A percentile compares a stretch with the other conserved stretches of the same genome.
These are phyloP conservation scores for Emiliania huxleyi DNA, from an alignment of 78 protist genomes.

Conservation along the genomic window DNA sequence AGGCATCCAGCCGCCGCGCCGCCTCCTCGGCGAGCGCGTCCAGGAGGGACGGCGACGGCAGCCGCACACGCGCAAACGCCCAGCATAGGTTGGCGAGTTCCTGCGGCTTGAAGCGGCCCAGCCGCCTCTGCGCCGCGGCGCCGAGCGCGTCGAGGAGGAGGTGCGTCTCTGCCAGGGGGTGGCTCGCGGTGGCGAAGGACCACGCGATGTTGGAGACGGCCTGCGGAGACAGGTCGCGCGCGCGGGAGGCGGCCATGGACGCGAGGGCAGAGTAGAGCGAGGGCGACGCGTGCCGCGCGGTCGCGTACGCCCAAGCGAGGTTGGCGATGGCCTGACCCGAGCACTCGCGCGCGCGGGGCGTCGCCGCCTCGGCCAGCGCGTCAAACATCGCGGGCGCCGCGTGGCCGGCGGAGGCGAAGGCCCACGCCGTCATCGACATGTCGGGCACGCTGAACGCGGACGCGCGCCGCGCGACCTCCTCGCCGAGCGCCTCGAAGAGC, in stretches of 20 bases:
- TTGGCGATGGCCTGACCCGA: not conserved
- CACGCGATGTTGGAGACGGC: not conserved
- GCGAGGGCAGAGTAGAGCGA: not conserved
- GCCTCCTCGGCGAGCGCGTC: not conserved
- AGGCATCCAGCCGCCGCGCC: not conserved
- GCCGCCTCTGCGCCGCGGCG: not conserved
- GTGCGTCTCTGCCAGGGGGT: not conserved
- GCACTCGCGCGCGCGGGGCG: not conserved
- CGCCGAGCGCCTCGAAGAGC: not conserved
- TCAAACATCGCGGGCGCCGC: not conserved
- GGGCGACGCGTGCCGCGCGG: not conserved
- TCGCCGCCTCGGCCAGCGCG: not conserved
- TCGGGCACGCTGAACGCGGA: not conserved
- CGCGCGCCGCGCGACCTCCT: not conserved
- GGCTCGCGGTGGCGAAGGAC: not conserved
- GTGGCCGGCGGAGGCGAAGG: not conserved
- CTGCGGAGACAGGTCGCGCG: not conserved
- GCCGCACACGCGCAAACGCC: not conserved
- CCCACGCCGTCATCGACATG: no score
- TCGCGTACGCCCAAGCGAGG: not conserved
- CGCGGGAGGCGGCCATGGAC: not conserved
- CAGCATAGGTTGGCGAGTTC: not conserved
- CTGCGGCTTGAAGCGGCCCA: not conserved
- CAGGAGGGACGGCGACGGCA: not conserved
- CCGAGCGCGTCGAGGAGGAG: not conserved